Conservation (phyloP, 371 early-diverging fungal species). For the Lichtheimia ornata region DNA sequence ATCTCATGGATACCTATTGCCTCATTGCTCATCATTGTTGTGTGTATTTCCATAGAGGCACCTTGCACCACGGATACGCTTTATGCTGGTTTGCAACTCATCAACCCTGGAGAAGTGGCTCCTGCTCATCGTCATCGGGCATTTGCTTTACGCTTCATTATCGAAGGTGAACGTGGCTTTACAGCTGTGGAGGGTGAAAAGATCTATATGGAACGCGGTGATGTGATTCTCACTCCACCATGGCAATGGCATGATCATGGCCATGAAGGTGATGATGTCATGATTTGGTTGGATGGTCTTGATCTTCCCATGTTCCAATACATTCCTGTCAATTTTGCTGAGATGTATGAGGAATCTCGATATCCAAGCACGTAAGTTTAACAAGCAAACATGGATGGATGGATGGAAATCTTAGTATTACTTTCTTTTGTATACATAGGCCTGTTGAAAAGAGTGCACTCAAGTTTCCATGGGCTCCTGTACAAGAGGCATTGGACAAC, state of each 20-base stretch:
- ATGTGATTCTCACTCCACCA: constrained; percentile 28
- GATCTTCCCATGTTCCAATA: constrained; percentile 30
- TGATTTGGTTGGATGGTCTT: constrained; percentile 31
- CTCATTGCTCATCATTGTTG: not conserved
- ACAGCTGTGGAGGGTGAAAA: constrained; percentile 30
- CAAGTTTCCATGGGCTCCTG: constrained; percentile 25
- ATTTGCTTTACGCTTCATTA: constrained; percentile 29
- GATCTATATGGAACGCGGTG: constrained; percentile 28
- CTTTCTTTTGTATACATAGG: not conserved
- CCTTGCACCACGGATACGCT: constrained; percentile 27
- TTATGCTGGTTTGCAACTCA: constrained; percentile 26
- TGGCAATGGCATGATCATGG: constrained; percentile 31
- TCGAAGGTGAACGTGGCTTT: constrained; percentile 25
- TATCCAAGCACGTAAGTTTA: constrained; percentile 26
- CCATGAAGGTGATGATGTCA: constrained; percentile 27
- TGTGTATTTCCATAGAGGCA: constrained; percentile 16
- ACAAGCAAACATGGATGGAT: not conserved
- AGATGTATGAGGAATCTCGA: constrained; percentile 18
- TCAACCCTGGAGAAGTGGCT: constrained; percentile 26
- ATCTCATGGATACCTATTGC: not conserved
- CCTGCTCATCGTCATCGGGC: constrained; percentile 30
- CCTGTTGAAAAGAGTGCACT: constrained; percentile 15
- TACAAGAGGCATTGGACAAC: constrained; percentile 19
- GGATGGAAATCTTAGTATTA: not conserved
- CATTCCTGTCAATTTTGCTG: constrained; percentile 30